Base-by-base conservation (phyloP, 139 green algal genomes). In the Pseudopediastrum boryanum region DNA sequence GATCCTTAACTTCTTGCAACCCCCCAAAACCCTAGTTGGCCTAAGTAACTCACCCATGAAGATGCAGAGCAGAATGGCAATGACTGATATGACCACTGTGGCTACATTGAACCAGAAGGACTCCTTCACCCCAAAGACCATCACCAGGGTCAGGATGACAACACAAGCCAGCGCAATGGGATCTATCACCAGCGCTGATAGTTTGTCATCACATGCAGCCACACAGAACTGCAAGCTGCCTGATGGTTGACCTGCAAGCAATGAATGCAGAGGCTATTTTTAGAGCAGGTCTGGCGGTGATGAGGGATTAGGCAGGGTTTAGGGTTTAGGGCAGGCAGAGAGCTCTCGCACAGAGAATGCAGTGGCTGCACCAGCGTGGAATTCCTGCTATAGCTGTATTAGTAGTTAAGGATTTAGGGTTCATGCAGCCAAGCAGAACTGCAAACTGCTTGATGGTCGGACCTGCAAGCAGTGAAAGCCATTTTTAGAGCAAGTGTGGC, bases 81-180 rank as follows among this genome's bases (percentile, higher is more conserved):
- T 44, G 19, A 68, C 3, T 68, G 59, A 68, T 35, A 68, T 35
- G 2, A 68, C 19, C 59, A 68, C 59, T 23, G 59, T 68, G 29
- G 43, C 41, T 16, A 23, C 59, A 12, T 68, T 68, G 29, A 68
- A 44, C 59, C 59, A 68, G 29, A 68, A 68, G 2, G 29, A 44
- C 29, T 68, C 59, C 59, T 68, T 68, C 29, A 68, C 59, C 6
- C 59, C 59, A 43, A 44, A 23, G 5, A 43, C 59, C 59, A 43
- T 16, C 35, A 68, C 27, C 35, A 23, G 25, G 29, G 59, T 68
- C 29, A 68, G 59, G 10, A 68, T 68, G 59, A 68, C 31, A 4
- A 68, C 59, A 43, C 35, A 12, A 68, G 59, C 59, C 6, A 68
- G 59, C 12, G 59, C 59, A 23, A 68, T 68, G 9, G 59, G 59